phyloP scores from a whole-genome alignment of 495 filamentous ascomycete species.

The Parachaetomium inaequale region DNA sequence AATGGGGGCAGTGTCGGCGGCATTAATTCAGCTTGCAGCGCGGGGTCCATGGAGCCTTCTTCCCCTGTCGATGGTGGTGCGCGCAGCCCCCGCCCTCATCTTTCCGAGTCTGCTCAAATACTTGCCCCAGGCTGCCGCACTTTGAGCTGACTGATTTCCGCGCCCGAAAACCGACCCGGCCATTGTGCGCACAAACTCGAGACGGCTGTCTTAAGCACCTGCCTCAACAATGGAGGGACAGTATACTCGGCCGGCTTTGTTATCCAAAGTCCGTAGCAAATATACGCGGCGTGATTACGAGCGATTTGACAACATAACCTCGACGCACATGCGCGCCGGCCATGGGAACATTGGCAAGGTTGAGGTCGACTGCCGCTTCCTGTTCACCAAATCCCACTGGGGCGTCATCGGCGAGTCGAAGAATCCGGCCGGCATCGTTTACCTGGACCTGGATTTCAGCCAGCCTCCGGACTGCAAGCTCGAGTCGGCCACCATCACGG shows the following conservation, averaged over 20 bases:
- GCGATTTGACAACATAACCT: conserved; percentile 21
- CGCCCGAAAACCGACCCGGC: neutral
- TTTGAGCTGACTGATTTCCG: neutral
- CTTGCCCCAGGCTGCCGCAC: neutral
- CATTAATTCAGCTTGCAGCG: neutral
- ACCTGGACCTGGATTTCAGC: conserved; percentile 32
- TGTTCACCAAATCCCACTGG: conserved; percentile 35
- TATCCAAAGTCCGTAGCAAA: neutral
- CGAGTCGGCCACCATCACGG: conserved; percentile 27
- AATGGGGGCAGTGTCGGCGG: neutral
- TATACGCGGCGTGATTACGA: conserved; percentile 20
- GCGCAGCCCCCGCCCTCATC: neutral
- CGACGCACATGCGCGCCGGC: conserved; percentile 17
- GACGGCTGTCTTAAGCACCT: neutral
- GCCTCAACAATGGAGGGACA: neutral
- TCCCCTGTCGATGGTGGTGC: too few species aligned
- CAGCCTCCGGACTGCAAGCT: conserved; percentile 32
- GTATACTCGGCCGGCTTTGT: conserved; percentile 2
- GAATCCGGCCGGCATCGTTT: conserved; percentile 35
- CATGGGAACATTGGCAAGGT: conserved; percentile 23
- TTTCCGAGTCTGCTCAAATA: neutral
- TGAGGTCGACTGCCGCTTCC: conserved; percentile 33
- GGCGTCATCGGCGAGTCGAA: conserved; percentile 27
- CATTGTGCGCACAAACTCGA: neutral
- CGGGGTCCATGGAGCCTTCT: neutral